Evolutionary conservation across 1,284 basidiomycete genomes (phyloP).

Genomic region (Rhizoctonia solani): DNA sequence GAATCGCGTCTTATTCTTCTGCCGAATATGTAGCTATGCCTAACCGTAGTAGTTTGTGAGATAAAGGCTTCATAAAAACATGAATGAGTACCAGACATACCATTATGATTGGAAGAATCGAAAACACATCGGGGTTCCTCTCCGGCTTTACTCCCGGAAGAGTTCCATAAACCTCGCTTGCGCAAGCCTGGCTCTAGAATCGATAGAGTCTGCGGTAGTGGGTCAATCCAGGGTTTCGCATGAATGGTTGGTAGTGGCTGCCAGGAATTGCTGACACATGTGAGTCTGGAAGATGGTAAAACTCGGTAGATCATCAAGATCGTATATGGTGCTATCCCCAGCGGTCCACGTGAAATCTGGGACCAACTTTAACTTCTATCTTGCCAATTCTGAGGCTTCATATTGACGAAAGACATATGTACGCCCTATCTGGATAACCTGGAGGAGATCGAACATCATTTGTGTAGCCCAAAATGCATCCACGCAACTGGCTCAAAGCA

Average conservation of each 20-base stretch:
- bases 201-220: neutral
- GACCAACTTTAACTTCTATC: neutral
- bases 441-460: constrained; percentile 23
- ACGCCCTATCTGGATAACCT: constrained; percentile 10
- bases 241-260: neutral
- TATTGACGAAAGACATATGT: neutral
- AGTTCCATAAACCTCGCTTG: constrained; percentile 6
- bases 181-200: neutral
- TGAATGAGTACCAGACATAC: neutral
- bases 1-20: neutral
- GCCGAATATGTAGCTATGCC: neutral
- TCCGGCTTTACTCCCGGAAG: constrained; percentile 11
- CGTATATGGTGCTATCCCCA: neutral
- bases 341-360: neutral
- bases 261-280: neutral
- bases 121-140: constrained; percentile 5
- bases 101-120: constrained; percentile 20
- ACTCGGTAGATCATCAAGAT: neutral
- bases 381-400: neutral
- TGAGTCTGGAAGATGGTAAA: neutral
- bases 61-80: too few species aligned
- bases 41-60: too few species aligned
- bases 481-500: neutral
- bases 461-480: neutral
- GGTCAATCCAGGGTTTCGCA: neutral